A percentile compares a stretch with the other conserved stretches of the same genome.
Evolutionary conservation across 352 stramenopile species (phyloP).

Genomic region (Lagenidium sp.): DNA sequence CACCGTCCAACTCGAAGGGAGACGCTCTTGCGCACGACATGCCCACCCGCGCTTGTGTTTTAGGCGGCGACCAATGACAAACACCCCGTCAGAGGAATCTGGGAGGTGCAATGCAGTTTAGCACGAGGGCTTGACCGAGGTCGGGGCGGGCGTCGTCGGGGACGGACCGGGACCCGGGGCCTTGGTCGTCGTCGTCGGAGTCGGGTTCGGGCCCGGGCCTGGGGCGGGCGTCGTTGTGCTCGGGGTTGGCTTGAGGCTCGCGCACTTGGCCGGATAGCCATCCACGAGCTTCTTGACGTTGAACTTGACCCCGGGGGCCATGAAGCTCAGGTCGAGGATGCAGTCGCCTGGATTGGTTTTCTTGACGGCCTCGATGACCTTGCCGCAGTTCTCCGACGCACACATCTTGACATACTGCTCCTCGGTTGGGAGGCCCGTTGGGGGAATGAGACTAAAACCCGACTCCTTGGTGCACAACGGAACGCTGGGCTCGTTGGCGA

Average conservation of each 20-base stretch:
- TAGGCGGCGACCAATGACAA: no score
- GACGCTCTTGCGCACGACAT: no score
- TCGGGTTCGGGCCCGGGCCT: neutral
- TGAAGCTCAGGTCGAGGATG: constrained; percentile 6
- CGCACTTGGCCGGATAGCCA: constrained; percentile 5
- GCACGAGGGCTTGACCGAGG: neutral
- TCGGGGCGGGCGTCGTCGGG: neutral
- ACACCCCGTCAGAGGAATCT: no score
- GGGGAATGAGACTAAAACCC: constrained; percentile 10
- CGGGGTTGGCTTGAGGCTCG: neutral
- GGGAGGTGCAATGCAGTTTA: no score
- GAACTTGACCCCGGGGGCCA: constrained; percentile 1
- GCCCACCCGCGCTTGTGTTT: no score
- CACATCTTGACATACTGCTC: constrained; percentile 14
- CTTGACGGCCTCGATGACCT: constrained; percentile 3
- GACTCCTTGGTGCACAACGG: constrained; percentile 1
- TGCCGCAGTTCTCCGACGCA: constrained; percentile 1
- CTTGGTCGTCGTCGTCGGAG: neutral
- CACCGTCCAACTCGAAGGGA: no score
- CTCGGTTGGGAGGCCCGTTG: constrained; percentile 6
- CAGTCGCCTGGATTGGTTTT: constrained; percentile 1
- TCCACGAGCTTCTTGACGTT: constrained; percentile 9
- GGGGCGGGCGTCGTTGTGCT: neutral
- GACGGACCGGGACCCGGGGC: no score
- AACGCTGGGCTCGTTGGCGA: constrained; percentile 1